Evolutionary conservation across 331 rosid genomes (phyloP), one percentile per base, ranked within the genome.

Genomic region (Erythrophleum ivorense): DNA sequence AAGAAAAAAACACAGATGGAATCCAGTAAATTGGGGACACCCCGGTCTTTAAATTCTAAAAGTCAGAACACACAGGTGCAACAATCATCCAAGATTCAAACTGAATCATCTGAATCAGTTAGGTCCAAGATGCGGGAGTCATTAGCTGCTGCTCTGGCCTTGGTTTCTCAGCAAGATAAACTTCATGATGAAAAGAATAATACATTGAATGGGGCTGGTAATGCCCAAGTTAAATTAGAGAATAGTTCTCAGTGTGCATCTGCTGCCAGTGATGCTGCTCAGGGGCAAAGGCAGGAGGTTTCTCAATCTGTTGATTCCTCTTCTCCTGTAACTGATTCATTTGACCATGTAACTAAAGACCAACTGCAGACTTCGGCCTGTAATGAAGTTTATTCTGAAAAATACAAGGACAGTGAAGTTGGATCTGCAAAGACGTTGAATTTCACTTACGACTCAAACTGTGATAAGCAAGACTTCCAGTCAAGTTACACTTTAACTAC

Each of bases 41-140:
- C 94, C 45, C 91, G 98, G 55, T 59, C 89, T 8, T 36, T 79
- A 18, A 82, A 74, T 89, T 82, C 88, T 62, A 94, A 86, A 80
- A 84, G 40, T 87, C 97, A 87, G 83, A 86, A 76, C 83, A 71
- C 89, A 2, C 86, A 67, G 52, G 29, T 18, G 57, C 90, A 87
- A 73, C 91, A 87, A 40, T 76, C 91, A 16, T 68, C 95, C 79
- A 96, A 85, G 86, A 84, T 43, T 78, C 94, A 88, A 40, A 73
- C 80, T 48, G 99, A 94, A 69, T 91, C 97, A 73, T 91, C 91
- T 38, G 97, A 90, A 54, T 91, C 87, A 48, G 94, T 96, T 74
- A 91, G 99, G 86, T 94, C 98, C 82, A 96, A 96, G 89, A 94
- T 96, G 99, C 92, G 98, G 87, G 98, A 92, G 80, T 91, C 98